Evolutionary conservation across 1,139 yeast genomes (phyloP).

Genomic region (Nadsonia starkeyi-henricii): DNA sequence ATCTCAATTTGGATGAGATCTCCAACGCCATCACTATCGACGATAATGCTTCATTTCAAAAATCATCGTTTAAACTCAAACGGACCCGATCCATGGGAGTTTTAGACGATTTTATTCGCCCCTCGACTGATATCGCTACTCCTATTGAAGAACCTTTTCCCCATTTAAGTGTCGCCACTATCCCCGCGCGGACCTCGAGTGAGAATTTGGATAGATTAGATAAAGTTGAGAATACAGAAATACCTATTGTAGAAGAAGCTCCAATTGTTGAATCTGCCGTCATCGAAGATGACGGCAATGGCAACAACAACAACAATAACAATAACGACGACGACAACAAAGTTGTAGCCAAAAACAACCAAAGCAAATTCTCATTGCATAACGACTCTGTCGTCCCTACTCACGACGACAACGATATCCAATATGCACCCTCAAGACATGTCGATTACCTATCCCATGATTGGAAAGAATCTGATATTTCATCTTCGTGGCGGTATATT

Average conservation of each 20-base stretch:
- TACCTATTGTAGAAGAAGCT: not conserved
- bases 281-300: not conserved
- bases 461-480: slow-evolving; percentile 90
- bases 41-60: slow-evolving; percentile 57
- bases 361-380: too few species aligned
- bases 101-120: slow-evolving; percentile 42
- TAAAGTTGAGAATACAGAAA: too few species aligned
- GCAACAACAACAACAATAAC: slow-evolving; percentile 2
- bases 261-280: not conserved
- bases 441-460: slow-evolving; percentile 90
- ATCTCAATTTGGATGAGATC: not conserved
- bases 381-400: not conserved
- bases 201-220: slow-evolving; percentile 10
- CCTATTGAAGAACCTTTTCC: slow-evolving; percentile 12
- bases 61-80: slow-evolving; percentile 62
- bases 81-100: slow-evolving; percentile 76
- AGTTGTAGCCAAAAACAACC: not conserved
- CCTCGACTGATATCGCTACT: slow-evolving; percentile 24
- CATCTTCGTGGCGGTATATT: slow-evolving; percentile 90
- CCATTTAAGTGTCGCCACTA: slow-evolving; percentile 16
- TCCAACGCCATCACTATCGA: slow-evolving; percentile 50
- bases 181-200: slow-evolving; percentile 8
- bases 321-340: not conserved
- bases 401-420: slow-evolving; percentile 71
- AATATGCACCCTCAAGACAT: slow-evolving; percentile 70